phyloP scores from a whole-genome alignment of 352 stramenopile genomes.

The Nothophytophthora sp. region DNA sequence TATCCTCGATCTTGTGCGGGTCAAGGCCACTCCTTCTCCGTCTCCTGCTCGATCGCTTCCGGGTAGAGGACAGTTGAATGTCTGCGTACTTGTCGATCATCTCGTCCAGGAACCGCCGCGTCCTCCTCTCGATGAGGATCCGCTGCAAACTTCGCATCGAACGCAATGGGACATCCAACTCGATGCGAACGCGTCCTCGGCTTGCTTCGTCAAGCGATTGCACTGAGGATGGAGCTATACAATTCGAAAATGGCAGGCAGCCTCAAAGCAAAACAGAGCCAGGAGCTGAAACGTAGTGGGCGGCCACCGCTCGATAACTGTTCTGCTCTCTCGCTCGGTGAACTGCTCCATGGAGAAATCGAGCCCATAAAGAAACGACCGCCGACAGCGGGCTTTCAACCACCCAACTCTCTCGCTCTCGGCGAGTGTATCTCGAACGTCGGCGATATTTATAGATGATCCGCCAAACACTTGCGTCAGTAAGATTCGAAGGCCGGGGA shows the following conservation, averaged over 20 bases:
- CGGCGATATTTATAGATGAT: too few relatives aligned
- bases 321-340: too few relatives aligned
- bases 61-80: slow-evolving; percentile 21
- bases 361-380: too few relatives aligned
- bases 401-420: too few relatives aligned
- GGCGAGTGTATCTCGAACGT: too few relatives aligned
- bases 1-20: slow-evolving; percentile 5
- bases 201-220: neutral
- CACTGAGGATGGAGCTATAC: neutral
- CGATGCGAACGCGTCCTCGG: slow-evolving; percentile 3
- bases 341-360: too few relatives aligned
- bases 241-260: neutral
- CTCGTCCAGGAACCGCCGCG: slow-evolving; percentile 26
- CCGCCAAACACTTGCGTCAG: too few relatives aligned
- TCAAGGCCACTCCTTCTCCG: slow-evolving; percentile 7
- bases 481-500: too few relatives aligned
- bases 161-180: slow-evolving; percentile 23
- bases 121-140: slow-evolving; percentile 32
- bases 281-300: too few relatives aligned
- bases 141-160: slow-evolving; percentile 33
- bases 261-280: too few relatives aligned
- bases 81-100: slow-evolving; percentile 38
- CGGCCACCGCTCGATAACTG: too few relatives aligned
- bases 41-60: slow-evolving; percentile 18
- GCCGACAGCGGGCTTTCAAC: too few relatives aligned